These are phyloP conservation scores for Tripidium arundinaceum DNA, from an alignment of 202 grass and related monocot species.

Conservation along the genomic window DNA sequence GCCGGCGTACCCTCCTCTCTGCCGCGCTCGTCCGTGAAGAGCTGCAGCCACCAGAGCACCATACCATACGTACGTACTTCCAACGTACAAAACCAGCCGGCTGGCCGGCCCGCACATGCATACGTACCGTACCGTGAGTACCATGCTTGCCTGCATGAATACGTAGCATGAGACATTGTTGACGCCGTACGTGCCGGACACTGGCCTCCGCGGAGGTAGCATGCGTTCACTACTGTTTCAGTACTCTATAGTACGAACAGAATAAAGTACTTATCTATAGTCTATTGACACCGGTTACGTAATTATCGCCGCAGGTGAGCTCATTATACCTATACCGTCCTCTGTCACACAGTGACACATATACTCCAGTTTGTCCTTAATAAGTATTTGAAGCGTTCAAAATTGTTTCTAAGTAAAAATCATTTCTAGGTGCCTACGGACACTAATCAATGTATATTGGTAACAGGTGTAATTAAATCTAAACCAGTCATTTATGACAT, in stretches of 20 bases:
- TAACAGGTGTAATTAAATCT: no score
- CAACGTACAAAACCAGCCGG: background rate
- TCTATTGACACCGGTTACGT: background rate
- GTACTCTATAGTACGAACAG: background rate
- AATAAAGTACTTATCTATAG: no score
- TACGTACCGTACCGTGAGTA: background rate
- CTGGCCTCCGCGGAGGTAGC: background rate
- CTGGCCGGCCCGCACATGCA: no score
- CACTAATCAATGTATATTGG: no score
- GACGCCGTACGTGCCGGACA: background rate
- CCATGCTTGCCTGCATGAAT: no score
- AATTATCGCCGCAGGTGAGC: background rate
- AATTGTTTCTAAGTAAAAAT: no score
- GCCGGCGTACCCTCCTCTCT: background rate
- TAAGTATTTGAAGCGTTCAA: no score
- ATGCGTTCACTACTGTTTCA: background rate
- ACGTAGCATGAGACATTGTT: no score
- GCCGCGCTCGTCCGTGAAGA: background rate
- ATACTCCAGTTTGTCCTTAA: no score
- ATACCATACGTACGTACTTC: background rate
- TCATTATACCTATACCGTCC: background rate
- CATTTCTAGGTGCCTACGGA: no score
- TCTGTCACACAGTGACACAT: no score
- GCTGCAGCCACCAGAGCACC: background rate
- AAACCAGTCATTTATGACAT: no score